Evolutionary conservation across 805 yeast species (phyloP).

Genomic region (Lipomyces lipofer): DNA sequence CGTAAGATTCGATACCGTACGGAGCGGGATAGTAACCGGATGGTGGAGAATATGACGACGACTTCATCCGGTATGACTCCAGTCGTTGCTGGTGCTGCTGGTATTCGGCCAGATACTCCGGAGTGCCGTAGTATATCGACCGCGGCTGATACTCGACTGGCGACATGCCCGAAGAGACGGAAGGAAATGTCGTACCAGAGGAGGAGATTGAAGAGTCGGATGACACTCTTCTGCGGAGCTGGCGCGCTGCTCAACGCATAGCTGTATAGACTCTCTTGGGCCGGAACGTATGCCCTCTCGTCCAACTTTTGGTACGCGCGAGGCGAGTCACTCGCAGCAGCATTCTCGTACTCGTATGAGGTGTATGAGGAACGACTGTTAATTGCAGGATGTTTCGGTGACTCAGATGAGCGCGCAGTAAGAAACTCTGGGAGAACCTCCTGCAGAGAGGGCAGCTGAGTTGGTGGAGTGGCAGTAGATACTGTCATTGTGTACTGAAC

Average conservation of each 20-base stretch:
- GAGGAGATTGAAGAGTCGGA: conserved; percentile 16
- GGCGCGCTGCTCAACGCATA: not conserved
- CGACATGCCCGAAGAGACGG: conserved; percentile 15
- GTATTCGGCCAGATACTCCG: not conserved
- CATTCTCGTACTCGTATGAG: not conserved
- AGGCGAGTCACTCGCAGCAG: not conserved
- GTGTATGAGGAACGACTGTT: not conserved
- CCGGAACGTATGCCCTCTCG: too few relatives aligned
- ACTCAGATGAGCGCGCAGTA: not conserved
- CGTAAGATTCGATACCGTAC: not conserved
- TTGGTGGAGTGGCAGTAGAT: conserved; percentile 10
- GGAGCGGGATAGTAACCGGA: conserved; percentile 19
- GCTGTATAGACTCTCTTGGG: conserved; percentile 1
- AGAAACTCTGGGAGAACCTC: conserved; percentile 30
- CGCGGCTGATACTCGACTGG: conserved; percentile 19
- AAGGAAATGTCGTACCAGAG: conserved; percentile 4
- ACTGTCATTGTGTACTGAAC: not conserved
- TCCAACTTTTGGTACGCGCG: too few relatives aligned
- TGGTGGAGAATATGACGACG: conserved; percentile 1
- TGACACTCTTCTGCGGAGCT: conserved; percentile 13
- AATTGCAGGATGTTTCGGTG: not conserved
- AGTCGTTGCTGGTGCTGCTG: not conserved
- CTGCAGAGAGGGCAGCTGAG: conserved; percentile 27
- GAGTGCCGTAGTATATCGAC: not conserved
- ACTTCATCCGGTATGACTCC: not conserved